phyloP scores from a whole-genome alignment of 116 monocot species.

The Papilionanthe hybrid region DNA sequence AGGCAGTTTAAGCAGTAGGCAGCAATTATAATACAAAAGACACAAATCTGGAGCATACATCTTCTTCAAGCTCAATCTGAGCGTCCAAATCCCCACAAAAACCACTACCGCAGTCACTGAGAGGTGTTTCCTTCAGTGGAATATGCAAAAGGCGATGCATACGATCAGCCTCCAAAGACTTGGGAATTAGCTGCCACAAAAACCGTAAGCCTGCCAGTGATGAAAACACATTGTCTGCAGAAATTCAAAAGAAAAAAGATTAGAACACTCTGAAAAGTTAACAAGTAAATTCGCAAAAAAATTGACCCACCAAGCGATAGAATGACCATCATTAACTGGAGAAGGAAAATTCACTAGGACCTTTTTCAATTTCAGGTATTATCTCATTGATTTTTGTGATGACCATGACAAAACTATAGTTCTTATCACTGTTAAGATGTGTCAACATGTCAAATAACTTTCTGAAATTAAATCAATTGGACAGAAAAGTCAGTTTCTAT shows the following conservation, averaged over 20 bases:
- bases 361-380: neutral
- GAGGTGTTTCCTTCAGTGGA: constrained; percentile 84
- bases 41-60: constrained; percentile 31
- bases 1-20: neutral
- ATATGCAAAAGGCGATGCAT: constrained; percentile 72
- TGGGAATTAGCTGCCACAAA: constrained; percentile 66
- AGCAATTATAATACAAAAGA: neutral
- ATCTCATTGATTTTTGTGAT: neutral
- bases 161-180: constrained; percentile 30
- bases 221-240: constrained; percentile 92
- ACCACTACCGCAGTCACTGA: constrained; percentile 74
- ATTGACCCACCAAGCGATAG: neutral
- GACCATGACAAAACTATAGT: too few relatives aligned
- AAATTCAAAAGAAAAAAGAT: constrained; percentile 6
- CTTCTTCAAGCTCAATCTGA: constrained; percentile 71
- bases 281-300: neutral
- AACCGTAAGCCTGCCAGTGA: constrained; percentile 84
- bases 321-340: neutral
- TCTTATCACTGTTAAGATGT: too few relatives aligned
- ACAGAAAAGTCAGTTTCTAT: too few relatives aligned
- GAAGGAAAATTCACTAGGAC: neutral
- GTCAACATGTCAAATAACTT: too few relatives aligned
- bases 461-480: too few relatives aligned
- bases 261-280: neutral
- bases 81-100: constrained; percentile 88